A percentile compares a stretch with the other conserved stretches of the same genome.
Evolutionary conservation across 352 stramenopile genomes (phyloP).

Genomic region (Phytophthora crassamura): DNA sequence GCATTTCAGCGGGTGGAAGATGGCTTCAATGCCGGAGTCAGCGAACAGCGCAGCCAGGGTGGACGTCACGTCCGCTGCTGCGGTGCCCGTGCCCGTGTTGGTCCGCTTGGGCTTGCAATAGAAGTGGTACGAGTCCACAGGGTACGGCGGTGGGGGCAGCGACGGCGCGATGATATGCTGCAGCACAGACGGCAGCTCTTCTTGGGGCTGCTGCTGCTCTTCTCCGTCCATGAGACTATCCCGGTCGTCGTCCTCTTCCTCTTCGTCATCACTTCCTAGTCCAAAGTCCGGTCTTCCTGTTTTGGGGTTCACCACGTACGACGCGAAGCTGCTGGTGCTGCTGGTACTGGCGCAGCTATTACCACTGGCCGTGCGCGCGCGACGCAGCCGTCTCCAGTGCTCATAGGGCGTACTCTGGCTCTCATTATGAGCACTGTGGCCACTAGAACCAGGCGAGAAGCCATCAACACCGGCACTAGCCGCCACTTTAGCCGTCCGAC

Average conservation of each 20-base stretch:
- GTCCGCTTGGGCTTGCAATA: slow-evolving; percentile 52
- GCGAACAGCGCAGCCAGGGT: slow-evolving; percentile 45
- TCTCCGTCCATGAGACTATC: slow-evolving; percentile 32
- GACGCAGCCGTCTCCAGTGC: slow-evolving; percentile 45
- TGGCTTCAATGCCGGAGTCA: slow-evolving; percentile 71
- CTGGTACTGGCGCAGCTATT: slow-evolving; percentile 74
- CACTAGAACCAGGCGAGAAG: slow-evolving; percentile 27
- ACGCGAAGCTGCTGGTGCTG: slow-evolving; percentile 58
- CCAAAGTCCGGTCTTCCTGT: slow-evolving; percentile 50
- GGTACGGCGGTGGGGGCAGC: slow-evolving; percentile 72
- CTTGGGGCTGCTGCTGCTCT: slow-evolving; percentile 14
- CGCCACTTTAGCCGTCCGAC: slow-evolving; percentile 38
- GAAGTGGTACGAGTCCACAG: slow-evolving; percentile 86
- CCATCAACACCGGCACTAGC: slow-evolving; percentile 7
- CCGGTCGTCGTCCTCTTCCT: slow-evolving; percentile 28
- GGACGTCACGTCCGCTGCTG: slow-evolving; percentile 56
- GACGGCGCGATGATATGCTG: slow-evolving; percentile 59
- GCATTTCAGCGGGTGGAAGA: slow-evolving; percentile 75
- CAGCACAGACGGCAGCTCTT: slow-evolving; percentile 34
- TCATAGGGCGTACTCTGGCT: slow-evolving; percentile 39
- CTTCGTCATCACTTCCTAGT: slow-evolving; percentile 42
- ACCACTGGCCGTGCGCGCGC: slow-evolving; percentile 65
- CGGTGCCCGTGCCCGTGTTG: slow-evolving; percentile 31
- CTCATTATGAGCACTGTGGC: slow-evolving; percentile 12
- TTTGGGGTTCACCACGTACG: slow-evolving; percentile 55